Percentiles rank a stretch among this genome's conserved stretches.
These are phyloP conservation scores for Rhizoctonia solani DNA, from an alignment of 1,284 basidiomycete genomes.

Conservation along the genomic window DNA sequence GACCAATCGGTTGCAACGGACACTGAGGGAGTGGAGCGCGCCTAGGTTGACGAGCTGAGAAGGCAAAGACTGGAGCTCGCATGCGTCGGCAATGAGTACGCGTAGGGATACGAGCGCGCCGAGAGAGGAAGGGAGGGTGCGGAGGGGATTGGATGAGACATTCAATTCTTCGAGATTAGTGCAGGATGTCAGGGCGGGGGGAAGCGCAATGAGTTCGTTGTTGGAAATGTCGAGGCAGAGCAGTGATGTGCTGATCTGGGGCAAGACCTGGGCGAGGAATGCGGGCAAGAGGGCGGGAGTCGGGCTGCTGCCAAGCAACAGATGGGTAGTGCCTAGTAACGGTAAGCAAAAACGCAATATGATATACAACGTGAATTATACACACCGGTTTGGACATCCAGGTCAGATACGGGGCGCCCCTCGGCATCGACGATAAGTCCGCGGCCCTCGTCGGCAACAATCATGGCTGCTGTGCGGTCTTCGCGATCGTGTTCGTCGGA, in stretches of 20 bases:
- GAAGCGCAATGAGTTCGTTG: constrained; percentile 81
- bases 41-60: constrained; percentile 67
- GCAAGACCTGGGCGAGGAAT: constrained; percentile 70
- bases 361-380: constrained; percentile 35
- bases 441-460: constrained; percentile 78
- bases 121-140: constrained; percentile 81
- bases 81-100: constrained; percentile 88
- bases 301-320: constrained; percentile 75
- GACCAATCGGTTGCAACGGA: constrained; percentile 85
- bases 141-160: constrained; percentile 86
- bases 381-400: constrained; percentile 71
- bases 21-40: constrained; percentile 82
- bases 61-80: constrained; percentile 76
- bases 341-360: constrained; percentile 22
- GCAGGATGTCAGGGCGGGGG: constrained; percentile 77
- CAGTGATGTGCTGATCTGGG: constrained; percentile 72
- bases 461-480: constrained; percentile 71
- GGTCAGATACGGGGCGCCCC: constrained; percentile 59
- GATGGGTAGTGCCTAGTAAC: constrained; percentile 79
- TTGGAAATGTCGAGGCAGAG: constrained; percentile 89
- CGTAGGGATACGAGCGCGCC: constrained; percentile 75
- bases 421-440: constrained; percentile 76
- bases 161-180: constrained; percentile 89
- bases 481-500: constrained; percentile 52
- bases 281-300: constrained; percentile 75